Conservation (phyloP, 768 basidiomycete genomes). For the Pleurotus cornucopiae region DNA sequence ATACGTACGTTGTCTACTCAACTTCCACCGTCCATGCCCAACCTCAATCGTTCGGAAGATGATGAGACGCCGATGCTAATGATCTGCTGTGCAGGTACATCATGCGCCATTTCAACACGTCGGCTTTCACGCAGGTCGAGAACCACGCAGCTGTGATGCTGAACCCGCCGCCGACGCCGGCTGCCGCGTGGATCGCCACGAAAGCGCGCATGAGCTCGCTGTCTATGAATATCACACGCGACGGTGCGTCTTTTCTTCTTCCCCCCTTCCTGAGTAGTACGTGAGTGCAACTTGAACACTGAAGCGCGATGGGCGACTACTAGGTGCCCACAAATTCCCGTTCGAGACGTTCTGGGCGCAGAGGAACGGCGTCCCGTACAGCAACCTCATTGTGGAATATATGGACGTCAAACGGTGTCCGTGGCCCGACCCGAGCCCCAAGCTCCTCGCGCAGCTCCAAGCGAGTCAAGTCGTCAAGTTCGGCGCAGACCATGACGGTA, state of each 20-base stretch:
- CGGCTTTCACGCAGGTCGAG: conserved; percentile 16
- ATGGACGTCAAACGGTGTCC: conserved; percentile 15
- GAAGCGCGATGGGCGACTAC: neutral
- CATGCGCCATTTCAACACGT: conserved; percentile 14
- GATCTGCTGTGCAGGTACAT: conserved; percentile 12
- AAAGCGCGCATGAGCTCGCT: conserved; percentile 14
- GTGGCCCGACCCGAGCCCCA: conserved; percentile 15
- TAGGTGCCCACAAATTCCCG: conserved; percentile 11
- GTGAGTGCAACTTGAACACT: neutral
- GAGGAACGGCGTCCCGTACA: neutral
- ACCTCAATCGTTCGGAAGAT: no score
- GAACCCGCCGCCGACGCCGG: conserved; percentile 8
- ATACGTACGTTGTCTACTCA: conserved; percentile 8
- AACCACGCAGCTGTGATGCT: conserved; percentile 5
- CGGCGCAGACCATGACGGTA: conserved; percentile 12
- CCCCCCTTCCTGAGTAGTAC: no score
- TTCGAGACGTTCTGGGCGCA: conserved; percentile 8
- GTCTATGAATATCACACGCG: conserved; percentile 14
- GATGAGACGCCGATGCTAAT: no score
- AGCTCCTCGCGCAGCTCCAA: conserved; percentile 12
- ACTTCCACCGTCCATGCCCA: no score
- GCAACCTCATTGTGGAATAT: conserved; percentile 14
- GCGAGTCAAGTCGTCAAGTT: conserved; percentile 14
- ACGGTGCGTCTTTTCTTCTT: conserved; percentile 9
- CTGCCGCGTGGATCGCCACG: conserved; percentile 15